Percentiles rank a stretch among this genome's conserved stretches.
Evolutionary conservation across 2,329 filamentous ascomycete species (phyloP).

Genomic region (Colletotrichum ledebouriae): DNA sequence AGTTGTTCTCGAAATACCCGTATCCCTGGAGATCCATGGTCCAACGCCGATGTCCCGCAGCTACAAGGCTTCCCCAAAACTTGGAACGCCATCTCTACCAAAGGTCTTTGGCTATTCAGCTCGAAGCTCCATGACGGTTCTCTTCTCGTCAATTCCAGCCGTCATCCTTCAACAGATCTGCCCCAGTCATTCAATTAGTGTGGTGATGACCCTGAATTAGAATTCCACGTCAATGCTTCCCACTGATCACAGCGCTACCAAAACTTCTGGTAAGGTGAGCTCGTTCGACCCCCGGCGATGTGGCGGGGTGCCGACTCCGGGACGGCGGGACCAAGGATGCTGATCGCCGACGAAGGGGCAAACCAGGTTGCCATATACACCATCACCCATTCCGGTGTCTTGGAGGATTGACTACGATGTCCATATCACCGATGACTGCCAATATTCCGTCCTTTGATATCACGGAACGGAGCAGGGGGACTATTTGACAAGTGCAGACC

Average conservation of each 20-base stretch:
- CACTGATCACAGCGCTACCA: slow-evolving; percentile 41
- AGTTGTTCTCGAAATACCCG: slow-evolving; percentile 1
- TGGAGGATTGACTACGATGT: slow-evolving; percentile 28
- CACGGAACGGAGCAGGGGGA: not conserved
- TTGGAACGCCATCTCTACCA: not conserved
- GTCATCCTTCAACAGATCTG: slow-evolving; percentile 17
- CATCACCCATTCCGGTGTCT: not conserved
- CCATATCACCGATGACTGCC: slow-evolving; percentile 11
- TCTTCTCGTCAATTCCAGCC: not conserved
- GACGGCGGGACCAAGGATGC: slow-evolving; percentile 36
- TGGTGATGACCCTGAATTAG: slow-evolving; percentile 18
- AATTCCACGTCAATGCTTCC: slow-evolving; percentile 29
- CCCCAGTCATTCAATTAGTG: slow-evolving; percentile 32
- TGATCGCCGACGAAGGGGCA: slow-evolving; percentile 32
- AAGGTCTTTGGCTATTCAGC: not conserved
- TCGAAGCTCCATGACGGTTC: not conserved
- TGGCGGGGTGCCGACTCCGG: slow-evolving; percentile 27
- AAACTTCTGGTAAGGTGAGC: slow-evolving; percentile 24
- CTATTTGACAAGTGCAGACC: not conserved
- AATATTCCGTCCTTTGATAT: not conserved
- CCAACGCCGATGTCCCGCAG: slow-evolving; percentile 11
- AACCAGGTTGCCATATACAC: slow-evolving; percentile 4
- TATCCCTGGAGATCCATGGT: not conserved
- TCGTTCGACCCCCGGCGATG: slow-evolving; percentile 21
- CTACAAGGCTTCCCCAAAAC: not conserved